These are phyloP conservation scores for Knoxia roxburghii DNA, from an alignment of 257 asterid species.

Conservation along the genomic window DNA sequence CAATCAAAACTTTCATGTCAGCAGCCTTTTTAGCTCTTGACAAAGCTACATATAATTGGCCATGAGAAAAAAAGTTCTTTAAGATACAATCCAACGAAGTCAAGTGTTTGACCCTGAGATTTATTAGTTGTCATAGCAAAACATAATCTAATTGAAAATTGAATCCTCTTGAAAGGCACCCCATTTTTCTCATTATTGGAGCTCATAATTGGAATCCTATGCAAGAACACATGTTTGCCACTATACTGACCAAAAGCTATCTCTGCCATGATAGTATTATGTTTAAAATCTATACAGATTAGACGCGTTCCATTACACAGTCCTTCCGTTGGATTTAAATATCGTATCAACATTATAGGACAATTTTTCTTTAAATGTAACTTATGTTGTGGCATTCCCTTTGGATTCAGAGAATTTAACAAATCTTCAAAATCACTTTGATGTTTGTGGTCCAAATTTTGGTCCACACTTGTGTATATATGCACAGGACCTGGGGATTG, in stretches of 20 bases:
- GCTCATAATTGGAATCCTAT: not conserved
- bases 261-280: not conserved
- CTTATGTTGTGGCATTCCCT: no score
- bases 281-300: not conserved
- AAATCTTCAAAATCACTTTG: no score
- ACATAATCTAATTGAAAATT: not conserved
- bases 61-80: no score
- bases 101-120: not conserved
- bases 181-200: not conserved
- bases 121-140: not conserved
- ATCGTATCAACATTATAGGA: not conserved
- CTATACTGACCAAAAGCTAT: not conserved
- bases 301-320: not conserved
- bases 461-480: no score
- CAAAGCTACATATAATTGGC: no score
- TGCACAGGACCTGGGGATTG: no score
- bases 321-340: not conserved
- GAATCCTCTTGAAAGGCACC: not conserved
- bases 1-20: no score
- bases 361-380: not conserved
- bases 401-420: no score
- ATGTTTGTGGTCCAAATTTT: no score
- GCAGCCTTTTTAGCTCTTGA: no score
- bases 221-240: not conserved
- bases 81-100: no score